Conservation (phyloP, 768 basidiomycete species). For the Leccinum broughii region DNA sequence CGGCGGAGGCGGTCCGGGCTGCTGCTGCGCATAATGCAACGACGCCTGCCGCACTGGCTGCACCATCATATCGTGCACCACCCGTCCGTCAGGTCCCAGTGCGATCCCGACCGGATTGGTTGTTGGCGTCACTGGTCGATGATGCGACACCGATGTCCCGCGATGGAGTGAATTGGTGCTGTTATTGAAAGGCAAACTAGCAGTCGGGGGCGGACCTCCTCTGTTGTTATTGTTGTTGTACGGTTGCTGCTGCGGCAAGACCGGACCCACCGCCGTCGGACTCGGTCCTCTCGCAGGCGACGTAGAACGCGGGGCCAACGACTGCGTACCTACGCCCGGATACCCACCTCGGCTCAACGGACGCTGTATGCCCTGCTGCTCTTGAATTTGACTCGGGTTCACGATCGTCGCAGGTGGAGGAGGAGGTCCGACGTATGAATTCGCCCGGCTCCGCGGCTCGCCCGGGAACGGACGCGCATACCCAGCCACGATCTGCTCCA, state of each 20-base stretch:
- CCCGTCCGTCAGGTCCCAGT: conserved; percentile 77
- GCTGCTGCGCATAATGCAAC: conserved; percentile 14
- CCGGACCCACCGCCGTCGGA: conserved; percentile 10
- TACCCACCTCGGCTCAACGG: conserved; percentile 67
- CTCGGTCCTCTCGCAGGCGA: conserved; percentile 45
- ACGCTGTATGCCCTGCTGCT: conserved; percentile 43
- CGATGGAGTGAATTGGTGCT: conserved; percentile 10
- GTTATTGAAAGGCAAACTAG: background rate
- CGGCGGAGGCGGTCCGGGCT: background rate
- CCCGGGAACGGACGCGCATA: conserved; percentile 90
- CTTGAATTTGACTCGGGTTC: conserved; percentile 25
- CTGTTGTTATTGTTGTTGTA: conserved; percentile 8
- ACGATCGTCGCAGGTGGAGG: conserved; percentile 16
- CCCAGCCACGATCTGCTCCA: conserved; percentile 70
- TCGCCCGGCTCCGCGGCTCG: conserved; percentile 62
- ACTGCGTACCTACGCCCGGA: conserved; percentile 80
- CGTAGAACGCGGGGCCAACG: conserved; percentile 61
- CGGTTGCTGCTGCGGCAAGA: conserved; percentile 4
- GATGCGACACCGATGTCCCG: conserved; percentile 31
- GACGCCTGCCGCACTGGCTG: conserved; percentile 20
- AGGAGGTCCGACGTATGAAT: conserved; percentile 41
- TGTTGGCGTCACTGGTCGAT: conserved; percentile 55
- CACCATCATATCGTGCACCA: conserved; percentile 77
- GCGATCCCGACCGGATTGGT: conserved; percentile 82
- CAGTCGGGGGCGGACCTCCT: conserved; percentile 6